A percentile compares a stretch with the other conserved stretches of the same genome.
Conservation (phyloP, 106 monocot genomes). For the Dendrobium catenatum region DNA sequence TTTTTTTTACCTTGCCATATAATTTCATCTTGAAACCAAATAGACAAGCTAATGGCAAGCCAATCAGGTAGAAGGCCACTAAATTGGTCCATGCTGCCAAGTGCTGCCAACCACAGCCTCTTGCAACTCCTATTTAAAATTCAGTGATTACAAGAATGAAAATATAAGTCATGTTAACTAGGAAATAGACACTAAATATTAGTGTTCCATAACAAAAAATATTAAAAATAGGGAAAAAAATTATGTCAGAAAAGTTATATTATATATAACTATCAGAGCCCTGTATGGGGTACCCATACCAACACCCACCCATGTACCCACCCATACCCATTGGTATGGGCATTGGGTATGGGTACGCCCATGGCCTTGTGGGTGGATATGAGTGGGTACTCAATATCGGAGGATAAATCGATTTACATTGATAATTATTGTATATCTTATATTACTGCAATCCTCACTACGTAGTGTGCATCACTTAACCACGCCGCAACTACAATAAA, state of each 20-base stretch:
- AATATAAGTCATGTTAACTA: not conserved
- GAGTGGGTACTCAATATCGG: too few relatives aligned
- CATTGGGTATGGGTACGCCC: too few relatives aligned
- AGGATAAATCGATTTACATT: too few relatives aligned
- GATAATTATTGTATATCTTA: too few relatives aligned
- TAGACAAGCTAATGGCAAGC: slow-evolving; percentile 55
- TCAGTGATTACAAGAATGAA: not conserved
- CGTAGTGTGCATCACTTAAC: too few relatives aligned
- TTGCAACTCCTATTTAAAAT: slow-evolving; percentile 49
- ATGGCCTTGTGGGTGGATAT: too few relatives aligned
- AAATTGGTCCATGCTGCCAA: slow-evolving; percentile 87
- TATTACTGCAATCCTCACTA: too few relatives aligned
- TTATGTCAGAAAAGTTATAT: not conserved
- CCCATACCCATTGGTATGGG: too few relatives aligned
- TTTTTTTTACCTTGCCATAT: slow-evolving; percentile 35
- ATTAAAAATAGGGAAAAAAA: not conserved
- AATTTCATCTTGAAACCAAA: slow-evolving; percentile 49
- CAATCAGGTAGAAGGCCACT: slow-evolving; percentile 56
- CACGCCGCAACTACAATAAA: too few relatives aligned
- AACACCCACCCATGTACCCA: too few relatives aligned
- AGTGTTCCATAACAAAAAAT: not conserved
- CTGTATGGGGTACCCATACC: too few relatives aligned
- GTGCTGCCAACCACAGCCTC: slow-evolving; percentile 93
- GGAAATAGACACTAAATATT: not conserved
- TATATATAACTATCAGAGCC: too few relatives aligned